These are phyloP conservation scores for Cucurbita maxima DNA, from an alignment of 306 rosid species.

Conservation along the genomic window DNA sequence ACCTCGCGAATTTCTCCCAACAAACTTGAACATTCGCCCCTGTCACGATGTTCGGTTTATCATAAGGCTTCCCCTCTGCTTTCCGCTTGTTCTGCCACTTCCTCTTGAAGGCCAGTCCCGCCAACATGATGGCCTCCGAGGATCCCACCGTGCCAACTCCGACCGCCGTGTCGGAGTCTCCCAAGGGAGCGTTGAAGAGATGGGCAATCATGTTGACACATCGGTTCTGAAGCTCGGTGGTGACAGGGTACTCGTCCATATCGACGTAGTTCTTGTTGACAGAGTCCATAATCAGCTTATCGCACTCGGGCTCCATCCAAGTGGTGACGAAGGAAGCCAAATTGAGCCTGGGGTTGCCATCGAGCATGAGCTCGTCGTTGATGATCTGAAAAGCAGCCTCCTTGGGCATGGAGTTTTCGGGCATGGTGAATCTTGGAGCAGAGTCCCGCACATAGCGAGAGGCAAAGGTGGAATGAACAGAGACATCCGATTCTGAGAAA, in stretches of 20 bases:
- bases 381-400: slow-evolving; percentile 5
- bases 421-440: neutral
- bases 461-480: slow-evolving; percentile 2
- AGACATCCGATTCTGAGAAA: neutral
- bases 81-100: slow-evolving; percentile 4
- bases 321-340: slow-evolving; percentile 5
- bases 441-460: slow-evolving; percentile 3
- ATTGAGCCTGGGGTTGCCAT: neutral
- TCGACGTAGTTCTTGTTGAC: neutral
- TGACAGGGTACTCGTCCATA: slow-evolving; percentile 1
- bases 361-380: slow-evolving; percentile 13
- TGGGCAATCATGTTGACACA: slow-evolving; percentile 9
- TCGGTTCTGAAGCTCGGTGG: slow-evolving; percentile 9
- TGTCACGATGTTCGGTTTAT: neutral
- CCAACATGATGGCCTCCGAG: slow-evolving; percentile 11
- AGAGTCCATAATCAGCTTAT: slow-evolving; percentile 4
- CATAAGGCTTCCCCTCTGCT: neutral
- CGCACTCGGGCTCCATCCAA: slow-evolving; percentile 13
- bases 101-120: slow-evolving; percentile 6
- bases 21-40: slow-evolving; percentile 5
- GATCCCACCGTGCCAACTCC: slow-evolving; percentile 10
- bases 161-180: neutral
- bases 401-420: slow-evolving; percentile 3
- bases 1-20: slow-evolving; percentile 9
- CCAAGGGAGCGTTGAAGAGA: slow-evolving; percentile 5